Conservation (phyloP, 106 monocot species). For the Acorus calamus region DNA sequence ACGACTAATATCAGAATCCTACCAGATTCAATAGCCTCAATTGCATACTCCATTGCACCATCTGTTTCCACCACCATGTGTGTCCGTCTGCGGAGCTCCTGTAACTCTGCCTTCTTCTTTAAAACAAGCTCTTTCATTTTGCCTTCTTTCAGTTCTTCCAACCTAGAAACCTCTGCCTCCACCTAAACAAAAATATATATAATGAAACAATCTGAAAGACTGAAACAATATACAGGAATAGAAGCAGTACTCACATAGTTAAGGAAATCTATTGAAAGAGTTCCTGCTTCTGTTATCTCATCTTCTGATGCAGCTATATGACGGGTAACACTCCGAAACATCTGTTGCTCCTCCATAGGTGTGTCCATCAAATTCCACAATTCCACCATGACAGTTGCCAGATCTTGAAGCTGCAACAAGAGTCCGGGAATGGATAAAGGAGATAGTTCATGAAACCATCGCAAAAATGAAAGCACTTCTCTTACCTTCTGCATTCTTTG, state of each 20-base stretch:
- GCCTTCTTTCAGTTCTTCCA: slow-evolving; percentile 51
- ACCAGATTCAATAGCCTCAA: slow-evolving; percentile 46
- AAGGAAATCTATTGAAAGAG: no score
- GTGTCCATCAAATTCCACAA: neutral
- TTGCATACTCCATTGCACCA: slow-evolving; percentile 15
- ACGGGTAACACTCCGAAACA: no score
- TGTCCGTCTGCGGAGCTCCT: slow-evolving; percentile 39
- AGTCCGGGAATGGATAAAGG: no score
- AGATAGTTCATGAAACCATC: no score
- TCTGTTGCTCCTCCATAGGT: neutral
- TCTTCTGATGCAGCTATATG: no score
- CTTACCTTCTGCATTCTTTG: slow-evolving; percentile 70
- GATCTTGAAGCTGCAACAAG: no score
- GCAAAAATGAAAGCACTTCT: neutral
- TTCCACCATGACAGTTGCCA: no score
- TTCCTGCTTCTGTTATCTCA: no score
- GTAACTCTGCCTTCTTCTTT: slow-evolving; percentile 56
- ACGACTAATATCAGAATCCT: neutral
- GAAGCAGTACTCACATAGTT: no score
- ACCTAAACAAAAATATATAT: slow-evolving; percentile 25
- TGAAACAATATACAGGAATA: no score
- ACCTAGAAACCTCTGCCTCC: slow-evolving; percentile 50
- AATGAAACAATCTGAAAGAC: no score
- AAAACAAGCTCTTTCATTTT: slow-evolving; percentile 65
- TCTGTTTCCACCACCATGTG: slow-evolving; percentile 34